Conservation (phyloP, 257 asterid species). For the Orobanche coerulescens region DNA sequence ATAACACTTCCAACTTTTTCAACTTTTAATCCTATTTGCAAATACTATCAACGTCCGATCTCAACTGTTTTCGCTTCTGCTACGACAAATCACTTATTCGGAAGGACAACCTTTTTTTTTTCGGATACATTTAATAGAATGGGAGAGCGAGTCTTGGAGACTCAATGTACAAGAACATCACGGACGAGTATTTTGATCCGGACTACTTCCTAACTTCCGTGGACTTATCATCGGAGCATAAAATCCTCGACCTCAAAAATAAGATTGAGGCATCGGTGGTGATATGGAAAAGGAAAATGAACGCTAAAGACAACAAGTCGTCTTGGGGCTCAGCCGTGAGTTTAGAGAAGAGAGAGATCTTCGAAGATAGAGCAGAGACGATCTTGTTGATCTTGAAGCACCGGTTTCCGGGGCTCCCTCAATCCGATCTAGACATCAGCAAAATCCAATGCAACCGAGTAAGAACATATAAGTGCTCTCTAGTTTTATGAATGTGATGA, state of each 20-base stretch:
- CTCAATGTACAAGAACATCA: constrained; percentile 64
- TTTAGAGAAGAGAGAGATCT: constrained; percentile 67
- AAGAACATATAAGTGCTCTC: constrained; percentile 19
- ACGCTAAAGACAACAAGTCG: constrained; percentile 63
- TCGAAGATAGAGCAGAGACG: constrained; percentile 81
- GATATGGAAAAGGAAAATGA: constrained; percentile 86
- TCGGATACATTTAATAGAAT: constrained; percentile 30
- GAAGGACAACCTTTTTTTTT: neutral
- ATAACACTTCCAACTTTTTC: too few relatives aligned
- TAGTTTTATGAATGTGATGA: neutral
- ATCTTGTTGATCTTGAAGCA: constrained; percentile 62
- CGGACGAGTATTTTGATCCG: constrained; percentile 70
- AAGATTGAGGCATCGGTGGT: constrained; percentile 78
- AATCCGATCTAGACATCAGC: constrained; percentile 76
- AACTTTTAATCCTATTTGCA: too few relatives aligned
- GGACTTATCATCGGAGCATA: constrained; percentile 76
- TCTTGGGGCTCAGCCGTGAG: constrained; percentile 80
- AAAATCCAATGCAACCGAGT: constrained; percentile 72
- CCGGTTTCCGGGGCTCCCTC: constrained; percentile 72
- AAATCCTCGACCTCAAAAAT: constrained; percentile 79
- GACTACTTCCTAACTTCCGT: constrained; percentile 46
- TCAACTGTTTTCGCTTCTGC: neutral
- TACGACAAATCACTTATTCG: neutral
- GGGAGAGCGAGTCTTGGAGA: constrained; percentile 93
- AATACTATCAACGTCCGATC: too few relatives aligned